Evolutionary conservation across 1,139 yeast species (phyloP).

Genomic region (Geotrichum fermentans): DNA sequence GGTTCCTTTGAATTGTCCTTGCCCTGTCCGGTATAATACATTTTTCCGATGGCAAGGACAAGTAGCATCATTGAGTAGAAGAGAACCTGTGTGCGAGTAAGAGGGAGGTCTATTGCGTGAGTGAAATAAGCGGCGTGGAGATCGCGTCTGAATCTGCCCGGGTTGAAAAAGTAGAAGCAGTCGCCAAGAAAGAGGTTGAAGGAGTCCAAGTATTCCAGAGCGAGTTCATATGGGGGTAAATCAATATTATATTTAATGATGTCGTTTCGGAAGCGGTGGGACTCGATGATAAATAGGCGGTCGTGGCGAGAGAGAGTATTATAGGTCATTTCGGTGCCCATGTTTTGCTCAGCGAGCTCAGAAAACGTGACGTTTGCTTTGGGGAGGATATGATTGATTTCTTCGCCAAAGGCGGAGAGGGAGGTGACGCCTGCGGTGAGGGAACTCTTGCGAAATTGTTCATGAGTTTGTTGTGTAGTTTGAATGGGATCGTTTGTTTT

Average conservation of each 20-base stretch:
- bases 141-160: conserved; percentile 42
- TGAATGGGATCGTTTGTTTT: background rate
- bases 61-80: conserved; percentile 61
- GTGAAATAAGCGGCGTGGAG: conserved; percentile 22
- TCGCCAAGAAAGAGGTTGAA: conserved; percentile 78
- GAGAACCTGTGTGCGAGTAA: conserved; percentile 1
- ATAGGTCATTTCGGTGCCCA: background rate
- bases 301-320: background rate
- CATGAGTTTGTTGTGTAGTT: background rate
- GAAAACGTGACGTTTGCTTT: conserved; percentile 6
- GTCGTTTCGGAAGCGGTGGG: background rate
- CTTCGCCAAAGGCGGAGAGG: conserved; percentile 5
- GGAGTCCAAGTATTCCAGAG: conserved; percentile 67
- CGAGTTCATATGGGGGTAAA: conserved; percentile 71
- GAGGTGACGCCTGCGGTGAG: conserved; percentile 1
- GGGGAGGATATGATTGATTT: conserved; percentile 7
- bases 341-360: background rate
- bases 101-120: conserved; percentile 27
- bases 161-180: conserved; percentile 81
- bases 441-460: background rate
- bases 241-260: conserved; percentile 39
- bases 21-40: conserved; percentile 43
- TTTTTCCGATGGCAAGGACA: conserved; percentile 78
- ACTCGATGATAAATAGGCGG: background rate
- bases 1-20: background rate